Conservation (phyloP, 768 basidiomycete species). For the Amanita muscaria region DNA sequence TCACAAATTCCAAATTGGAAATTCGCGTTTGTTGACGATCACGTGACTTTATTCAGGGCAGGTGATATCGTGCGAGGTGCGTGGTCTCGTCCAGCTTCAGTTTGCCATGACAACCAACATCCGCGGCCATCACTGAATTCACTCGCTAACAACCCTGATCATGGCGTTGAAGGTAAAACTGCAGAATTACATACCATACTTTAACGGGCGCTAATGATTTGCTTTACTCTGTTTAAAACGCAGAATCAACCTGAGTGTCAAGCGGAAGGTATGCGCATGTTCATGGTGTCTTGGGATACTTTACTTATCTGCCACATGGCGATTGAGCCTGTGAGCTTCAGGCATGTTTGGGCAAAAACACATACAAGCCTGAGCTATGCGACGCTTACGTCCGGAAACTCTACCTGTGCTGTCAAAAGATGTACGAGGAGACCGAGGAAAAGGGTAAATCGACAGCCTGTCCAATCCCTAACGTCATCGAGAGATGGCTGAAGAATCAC, state of each 20-base stretch:
- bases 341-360: constrained; percentile 52
- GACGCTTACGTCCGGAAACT: constrained; percentile 39
- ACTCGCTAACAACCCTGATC: neutral
- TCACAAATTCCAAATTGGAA: too few relatives aligned
- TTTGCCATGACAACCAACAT: too few relatives aligned
- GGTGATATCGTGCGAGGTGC: constrained; percentile 1
- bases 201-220: too few relatives aligned
- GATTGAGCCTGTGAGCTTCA: constrained; percentile 57
- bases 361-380: constrained; percentile 58
- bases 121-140: too few relatives aligned
- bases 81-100: too few relatives aligned
- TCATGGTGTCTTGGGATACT: neutral
- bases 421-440: constrained; percentile 38
- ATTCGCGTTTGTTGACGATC: neutral
- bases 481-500: constrained; percentile 53
- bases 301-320: neutral
- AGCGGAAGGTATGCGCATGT: constrained; percentile 17
- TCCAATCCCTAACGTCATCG: constrained; percentile 42
- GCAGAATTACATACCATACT: too few relatives aligned
- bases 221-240: neutral
- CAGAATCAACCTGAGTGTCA: constrained; percentile 14
- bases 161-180: neutral
- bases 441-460: constrained; percentile 51
- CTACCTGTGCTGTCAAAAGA: constrained; percentile 51
- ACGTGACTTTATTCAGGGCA: constrained; percentile 5